Conservation (phyloP, 2,329 filamentous ascomycete genomes). For the Monosporascus sp. region DNA sequence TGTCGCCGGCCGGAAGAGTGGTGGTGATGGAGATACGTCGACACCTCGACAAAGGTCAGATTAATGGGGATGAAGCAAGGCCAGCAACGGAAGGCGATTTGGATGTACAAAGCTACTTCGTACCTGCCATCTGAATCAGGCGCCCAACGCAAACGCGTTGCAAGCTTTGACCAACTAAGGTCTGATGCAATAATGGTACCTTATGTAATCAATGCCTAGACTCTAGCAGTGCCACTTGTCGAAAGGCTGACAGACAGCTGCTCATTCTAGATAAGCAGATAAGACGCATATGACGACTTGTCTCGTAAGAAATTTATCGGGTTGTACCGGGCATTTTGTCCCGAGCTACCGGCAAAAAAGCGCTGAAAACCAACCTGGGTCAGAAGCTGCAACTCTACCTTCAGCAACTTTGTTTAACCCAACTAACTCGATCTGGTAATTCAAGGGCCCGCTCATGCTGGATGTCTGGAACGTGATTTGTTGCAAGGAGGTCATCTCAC, state of each 20-base stretch:
- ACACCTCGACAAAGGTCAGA: background rate
- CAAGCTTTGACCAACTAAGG: background rate
- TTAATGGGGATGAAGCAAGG: background rate
- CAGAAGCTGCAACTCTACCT: background rate
- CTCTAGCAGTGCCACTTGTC: too few species aligned
- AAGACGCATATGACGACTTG: background rate
- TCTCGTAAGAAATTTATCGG: background rate
- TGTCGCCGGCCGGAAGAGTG: background rate
- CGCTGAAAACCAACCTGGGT: background rate
- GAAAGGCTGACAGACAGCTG: too few species aligned
- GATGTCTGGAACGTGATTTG: background rate
- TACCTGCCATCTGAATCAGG: background rate
- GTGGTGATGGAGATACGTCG: background rate
- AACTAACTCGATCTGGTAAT: background rate
- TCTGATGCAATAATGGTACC: background rate
- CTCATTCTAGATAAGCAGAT: background rate
- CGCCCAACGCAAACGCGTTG: background rate
- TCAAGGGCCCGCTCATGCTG: background rate
- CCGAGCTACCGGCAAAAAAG: conserved; percentile 2
- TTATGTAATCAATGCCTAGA: background rate
- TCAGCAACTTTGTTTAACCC: background rate
- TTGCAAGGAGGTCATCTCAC: background rate
- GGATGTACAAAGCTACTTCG: background rate
- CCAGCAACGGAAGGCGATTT: background rate
- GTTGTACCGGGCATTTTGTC: conserved; percentile 4